Evolutionary conservation across 345 rosid genomes (phyloP).

Genomic region (Hypericum androsaemum): DNA sequence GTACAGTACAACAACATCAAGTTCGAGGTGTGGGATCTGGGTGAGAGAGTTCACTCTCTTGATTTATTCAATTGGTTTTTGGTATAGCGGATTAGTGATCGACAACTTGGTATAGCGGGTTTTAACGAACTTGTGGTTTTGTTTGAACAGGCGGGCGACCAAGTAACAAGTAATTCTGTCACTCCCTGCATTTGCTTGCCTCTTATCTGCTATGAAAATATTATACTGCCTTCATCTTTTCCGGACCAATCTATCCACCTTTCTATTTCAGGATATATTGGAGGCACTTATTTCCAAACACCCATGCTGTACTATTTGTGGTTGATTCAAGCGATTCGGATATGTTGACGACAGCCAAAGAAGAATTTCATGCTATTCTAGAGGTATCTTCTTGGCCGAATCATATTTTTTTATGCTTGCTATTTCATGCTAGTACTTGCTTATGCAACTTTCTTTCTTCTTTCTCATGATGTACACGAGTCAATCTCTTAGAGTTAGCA

Average conservation of each 20-base stretch:
- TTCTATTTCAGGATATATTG: constrained; percentile 53
- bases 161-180: constrained; percentile 45
- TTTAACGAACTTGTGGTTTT: constrained; percentile 8
- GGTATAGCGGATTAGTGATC: no score
- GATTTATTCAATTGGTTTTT: constrained; percentile 45
- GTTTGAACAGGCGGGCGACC: constrained; percentile 58
- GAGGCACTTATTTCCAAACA: constrained; percentile 78
- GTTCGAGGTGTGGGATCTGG: constrained; percentile 60
- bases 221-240: not conserved
- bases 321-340: constrained; percentile 75
- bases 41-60: constrained; percentile 28
- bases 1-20: constrained; percentile 89
- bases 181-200: no score
- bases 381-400: constrained; percentile 37
- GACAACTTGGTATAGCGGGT: no score
- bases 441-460: no score
- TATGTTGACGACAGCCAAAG: constrained; percentile 59
- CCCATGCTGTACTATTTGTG: constrained; percentile 67
- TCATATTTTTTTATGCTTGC: not conserved
- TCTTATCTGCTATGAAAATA: no score
- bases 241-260: not conserved
- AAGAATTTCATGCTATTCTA: constrained; percentile 70
- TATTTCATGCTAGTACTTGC: not conserved
- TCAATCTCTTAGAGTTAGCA: no score
- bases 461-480: no score